A percentile compares a stretch with the other conserved stretches of the same genome.
These are phyloP conservation scores for Wickerhamiella kazuoi DNA, from an alignment of 805 yeast species.

Conservation along the genomic window DNA sequence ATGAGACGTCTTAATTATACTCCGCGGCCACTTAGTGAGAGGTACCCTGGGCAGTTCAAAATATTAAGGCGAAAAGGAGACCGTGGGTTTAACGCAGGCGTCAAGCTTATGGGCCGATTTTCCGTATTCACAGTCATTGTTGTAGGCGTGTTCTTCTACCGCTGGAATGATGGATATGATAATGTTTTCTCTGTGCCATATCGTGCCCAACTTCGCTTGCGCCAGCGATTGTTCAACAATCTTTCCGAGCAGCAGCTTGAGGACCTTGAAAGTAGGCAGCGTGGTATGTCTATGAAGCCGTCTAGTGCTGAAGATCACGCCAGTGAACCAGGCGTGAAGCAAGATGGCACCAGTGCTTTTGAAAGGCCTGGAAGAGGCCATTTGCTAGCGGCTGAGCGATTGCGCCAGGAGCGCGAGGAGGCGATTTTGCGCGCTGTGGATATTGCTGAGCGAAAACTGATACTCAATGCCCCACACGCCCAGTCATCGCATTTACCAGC, in stretches of 20 bases:
- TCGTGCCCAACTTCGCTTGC: slow-evolving; percentile 37
- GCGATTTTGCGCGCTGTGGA: slow-evolving; percentile 29
- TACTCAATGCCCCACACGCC: no score
- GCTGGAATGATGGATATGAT: slow-evolving; percentile 76
- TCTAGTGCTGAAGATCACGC: slow-evolving; percentile 15
- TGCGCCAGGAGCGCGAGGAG: slow-evolving; percentile 53
- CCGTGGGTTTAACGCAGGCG: slow-evolving; percentile 41
- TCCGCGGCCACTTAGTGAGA: slow-evolving; percentile 56
- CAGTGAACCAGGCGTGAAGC: slow-evolving; percentile 21
- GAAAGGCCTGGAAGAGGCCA: slow-evolving; percentile 59
- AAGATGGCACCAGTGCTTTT: slow-evolving; percentile 28
- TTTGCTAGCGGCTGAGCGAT: slow-evolving; percentile 53
- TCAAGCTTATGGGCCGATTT: slow-evolving; percentile 36
- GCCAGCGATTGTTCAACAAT: slow-evolving; percentile 36
- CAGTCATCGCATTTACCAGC: no score
- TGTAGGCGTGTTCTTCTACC: slow-evolving; percentile 51
- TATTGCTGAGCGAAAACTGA: slow-evolving; percentile 23
- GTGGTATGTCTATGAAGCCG: slow-evolving; percentile 16
- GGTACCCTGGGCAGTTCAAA: slow-evolving; percentile 66
- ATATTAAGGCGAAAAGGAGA: slow-evolving; percentile 43
- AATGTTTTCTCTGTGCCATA: slow-evolving; percentile 55
- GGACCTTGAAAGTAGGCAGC: slow-evolving; percentile 33
- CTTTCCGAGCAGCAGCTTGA: slow-evolving; percentile 42
- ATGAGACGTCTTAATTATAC: slow-evolving; percentile 58
- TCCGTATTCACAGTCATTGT: slow-evolving; percentile 32